These are phyloP conservation scores for Phialophora verrucosa DNA, from an alignment of 2,329 filamentous ascomycete species.

Conservation along the genomic window DNA sequence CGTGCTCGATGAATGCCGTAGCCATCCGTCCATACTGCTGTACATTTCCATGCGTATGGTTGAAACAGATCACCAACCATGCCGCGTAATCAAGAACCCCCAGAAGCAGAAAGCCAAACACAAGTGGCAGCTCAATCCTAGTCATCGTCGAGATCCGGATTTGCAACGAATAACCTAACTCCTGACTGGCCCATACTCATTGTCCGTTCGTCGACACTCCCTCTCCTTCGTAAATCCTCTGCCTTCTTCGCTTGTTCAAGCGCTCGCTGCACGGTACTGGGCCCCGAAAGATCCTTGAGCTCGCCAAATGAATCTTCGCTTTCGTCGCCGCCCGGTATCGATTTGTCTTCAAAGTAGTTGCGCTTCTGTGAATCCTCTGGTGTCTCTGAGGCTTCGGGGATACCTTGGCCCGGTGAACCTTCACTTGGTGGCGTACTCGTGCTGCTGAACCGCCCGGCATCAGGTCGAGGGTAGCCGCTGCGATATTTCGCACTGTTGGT, in stretches of 20 bases:
- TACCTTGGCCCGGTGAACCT: slow-evolving; percentile 41
- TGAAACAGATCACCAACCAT: slow-evolving; percentile 1
- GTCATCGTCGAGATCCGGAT: slow-evolving; percentile 53
- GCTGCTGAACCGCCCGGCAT: slow-evolving; percentile 47
- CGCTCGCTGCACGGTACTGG: slow-evolving; percentile 48
- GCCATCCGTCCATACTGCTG: neutral
- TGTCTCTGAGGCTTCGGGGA: slow-evolving; percentile 51
- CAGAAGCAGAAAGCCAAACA: neutral
- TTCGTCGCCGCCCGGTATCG: slow-evolving; percentile 41
- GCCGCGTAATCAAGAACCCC: neutral
- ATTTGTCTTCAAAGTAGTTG: slow-evolving; percentile 38
- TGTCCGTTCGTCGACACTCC: slow-evolving; percentile 56
- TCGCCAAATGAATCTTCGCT: slow-evolving; percentile 62
- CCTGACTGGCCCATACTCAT: slow-evolving; percentile 51
- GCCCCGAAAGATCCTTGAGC: slow-evolving; percentile 57
- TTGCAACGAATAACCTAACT: slow-evolving; percentile 55
- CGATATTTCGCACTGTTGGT: slow-evolving; percentile 55
- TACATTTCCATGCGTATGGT: neutral
- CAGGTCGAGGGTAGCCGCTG: slow-evolving; percentile 52
- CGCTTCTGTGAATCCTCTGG: slow-evolving; percentile 43
- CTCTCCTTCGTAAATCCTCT: slow-evolving; percentile 53
- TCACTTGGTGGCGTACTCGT: slow-evolving; percentile 59
- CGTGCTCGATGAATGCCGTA: slow-evolving; percentile 3
- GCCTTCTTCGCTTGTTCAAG: slow-evolving; percentile 49
- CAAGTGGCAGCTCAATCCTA: slow-evolving; percentile 12